Conservation (phyloP, 805 yeast species). For the Nakazawaea molendinolei region DNA sequence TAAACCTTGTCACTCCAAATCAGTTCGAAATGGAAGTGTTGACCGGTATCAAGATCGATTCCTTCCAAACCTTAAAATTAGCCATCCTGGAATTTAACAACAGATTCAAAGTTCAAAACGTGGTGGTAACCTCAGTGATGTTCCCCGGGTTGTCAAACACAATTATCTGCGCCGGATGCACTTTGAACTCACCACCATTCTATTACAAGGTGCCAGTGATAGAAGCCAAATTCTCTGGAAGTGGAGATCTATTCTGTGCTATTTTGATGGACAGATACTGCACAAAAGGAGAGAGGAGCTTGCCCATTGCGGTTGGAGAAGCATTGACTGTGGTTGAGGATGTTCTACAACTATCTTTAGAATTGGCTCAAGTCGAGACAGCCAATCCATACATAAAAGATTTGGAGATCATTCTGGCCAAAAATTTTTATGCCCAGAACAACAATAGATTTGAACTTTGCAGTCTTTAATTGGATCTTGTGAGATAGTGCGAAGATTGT, state of each 20-base stretch:
- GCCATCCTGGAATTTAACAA: slow-evolving; percentile 36
- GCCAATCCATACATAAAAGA: slow-evolving; percentile 31
- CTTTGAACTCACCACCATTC: slow-evolving; percentile 40
- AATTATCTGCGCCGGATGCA: too few species aligned
- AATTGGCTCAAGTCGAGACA: slow-evolving; percentile 12
- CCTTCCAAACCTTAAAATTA: slow-evolving; percentile 27
- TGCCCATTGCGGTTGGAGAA: slow-evolving; percentile 30
- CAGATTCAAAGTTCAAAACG: neutral
- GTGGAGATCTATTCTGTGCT: slow-evolving; percentile 70
- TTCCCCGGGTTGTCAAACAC: slow-evolving; percentile 50
- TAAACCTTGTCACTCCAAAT: slow-evolving; percentile 61
- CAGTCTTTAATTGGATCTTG: neutral
- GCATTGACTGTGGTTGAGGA: slow-evolving; percentile 33
- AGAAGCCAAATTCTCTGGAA: slow-evolving; percentile 60
- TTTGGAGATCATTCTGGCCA: slow-evolving; percentile 37
- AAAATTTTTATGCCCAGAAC: slow-evolving; percentile 19
- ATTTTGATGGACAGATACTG: slow-evolving; percentile 45
- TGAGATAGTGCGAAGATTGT: neutral
- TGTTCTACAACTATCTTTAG: slow-evolving; percentile 35
- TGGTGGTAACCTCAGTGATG: slow-evolving; percentile 27
- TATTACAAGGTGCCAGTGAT: slow-evolving; percentile 39
- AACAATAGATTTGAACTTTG: slow-evolving; percentile 2
- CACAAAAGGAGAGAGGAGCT: slow-evolving; percentile 14
- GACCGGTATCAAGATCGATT: slow-evolving; percentile 36
- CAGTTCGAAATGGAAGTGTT: slow-evolving; percentile 67